Evolutionary conservation across 2,329 filamentous ascomycete genomes (phyloP), one percentile per base, ranked within the genome.

Genomic region (Diaporthe humulicola): DNA sequence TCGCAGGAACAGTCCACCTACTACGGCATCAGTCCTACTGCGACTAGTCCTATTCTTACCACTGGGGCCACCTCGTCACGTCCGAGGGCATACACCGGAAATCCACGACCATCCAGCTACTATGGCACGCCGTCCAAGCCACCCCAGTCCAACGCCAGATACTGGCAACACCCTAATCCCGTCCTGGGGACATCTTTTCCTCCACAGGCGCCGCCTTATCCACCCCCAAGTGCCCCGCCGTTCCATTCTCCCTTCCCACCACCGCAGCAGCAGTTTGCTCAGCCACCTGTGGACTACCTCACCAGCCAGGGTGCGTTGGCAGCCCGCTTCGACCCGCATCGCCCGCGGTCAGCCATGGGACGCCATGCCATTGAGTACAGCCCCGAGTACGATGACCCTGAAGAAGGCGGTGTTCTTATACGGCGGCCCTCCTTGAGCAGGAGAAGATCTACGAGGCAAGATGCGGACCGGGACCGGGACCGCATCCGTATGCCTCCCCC

Each of bases 401-500:
- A 86, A 6, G 80, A 83, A 38, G 79, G 83, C 3, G 80, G 82
- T 17, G 80, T 79, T 4, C 75, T 87, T 1, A 64, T 81, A 7
- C 84, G 87, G 36, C 86, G 86, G 30, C 77, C 84, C n/a, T 89
- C 88, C 1, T 79, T 83, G 45, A 82, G 82, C 17, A 85, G 81
- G 78, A 83, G 75, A 28, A 58, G 48, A 14, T 73, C 67, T 28
- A 57, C 70, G 80, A 77, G 79, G 76, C 71, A 86, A 84, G 84
- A 87, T 0, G 86, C 88, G 1, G 87, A 88, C 70, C 84, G 86
- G 40, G 81, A 79, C 67, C 82, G 83, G 1, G 87, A 88, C 70
- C 84, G 86, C 42, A 81, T 79, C 67, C 82, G 83, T 40, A 89
- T 89, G 88, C 88, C 89, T 30, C 88, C 88, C 15, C 88, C 88